These are phyloP conservation scores for Mycena galopus DNA, from an alignment of 768 basidiomycete genomes.

Conservation along the genomic window DNA sequence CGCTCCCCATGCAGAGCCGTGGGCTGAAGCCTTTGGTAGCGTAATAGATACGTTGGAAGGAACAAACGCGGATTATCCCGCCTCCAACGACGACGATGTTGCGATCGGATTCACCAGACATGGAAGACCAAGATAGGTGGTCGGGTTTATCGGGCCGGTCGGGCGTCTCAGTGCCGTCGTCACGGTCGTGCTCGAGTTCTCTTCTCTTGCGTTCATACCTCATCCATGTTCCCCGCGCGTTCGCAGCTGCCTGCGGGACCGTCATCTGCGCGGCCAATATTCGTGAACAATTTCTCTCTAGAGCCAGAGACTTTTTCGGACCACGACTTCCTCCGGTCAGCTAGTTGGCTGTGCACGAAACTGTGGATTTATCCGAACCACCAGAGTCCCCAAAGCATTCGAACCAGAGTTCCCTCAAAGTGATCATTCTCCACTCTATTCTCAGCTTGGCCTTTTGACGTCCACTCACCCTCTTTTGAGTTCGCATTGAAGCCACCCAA, in stretches of 20 bases:
- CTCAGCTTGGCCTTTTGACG: not conserved
- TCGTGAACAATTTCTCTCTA: slow-evolving; percentile 24
- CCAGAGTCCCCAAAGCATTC: too few relatives aligned
- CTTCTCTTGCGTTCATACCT: too few relatives aligned
- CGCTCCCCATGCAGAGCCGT: slow-evolving; percentile 81
- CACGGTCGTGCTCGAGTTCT: too few relatives aligned
- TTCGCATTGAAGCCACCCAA: slow-evolving; percentile 8
- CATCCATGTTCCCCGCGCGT: too few relatives aligned
- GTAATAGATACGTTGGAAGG: slow-evolving; percentile 60
- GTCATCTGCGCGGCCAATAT: too few relatives aligned
- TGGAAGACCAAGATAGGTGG: too few relatives aligned
- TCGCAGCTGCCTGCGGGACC: too few relatives aligned
- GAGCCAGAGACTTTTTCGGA: slow-evolving; percentile 8
- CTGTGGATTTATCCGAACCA: slow-evolving; percentile 15
- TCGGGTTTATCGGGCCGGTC: too few relatives aligned
- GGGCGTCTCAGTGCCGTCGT: too few relatives aligned
- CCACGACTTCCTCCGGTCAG: slow-evolving; percentile 11
- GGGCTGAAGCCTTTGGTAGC: slow-evolving; percentile 77
- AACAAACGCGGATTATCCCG: slow-evolving; percentile 77
- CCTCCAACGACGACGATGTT: slow-evolving; percentile 85
- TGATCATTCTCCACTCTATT: not conserved
- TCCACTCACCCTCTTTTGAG: slow-evolving; percentile 1
- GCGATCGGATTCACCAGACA: slow-evolving; percentile 27
- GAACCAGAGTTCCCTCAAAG: not conserved
- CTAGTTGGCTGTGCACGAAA: slow-evolving; percentile 13